Evolutionary conservation across 768 basidiomycete genomes (phyloP), one percentile per base, ranked within the genome.

Genomic region (Boletus reticuloceps): DNA sequence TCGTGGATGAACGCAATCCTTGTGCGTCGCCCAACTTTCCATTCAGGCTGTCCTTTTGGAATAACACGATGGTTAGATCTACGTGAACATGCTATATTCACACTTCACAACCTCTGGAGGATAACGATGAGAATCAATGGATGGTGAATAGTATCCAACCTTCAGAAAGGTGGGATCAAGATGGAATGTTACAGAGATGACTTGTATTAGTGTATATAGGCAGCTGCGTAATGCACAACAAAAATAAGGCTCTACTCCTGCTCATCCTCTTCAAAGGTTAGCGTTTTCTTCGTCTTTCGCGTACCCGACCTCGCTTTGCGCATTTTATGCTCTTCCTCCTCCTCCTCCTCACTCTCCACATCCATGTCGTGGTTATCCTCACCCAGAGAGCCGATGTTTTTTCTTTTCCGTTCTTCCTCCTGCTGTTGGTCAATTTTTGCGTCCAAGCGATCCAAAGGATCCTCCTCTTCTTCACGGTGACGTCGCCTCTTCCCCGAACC

Each of bases 81-180:
- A 45, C 86, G 93, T 19, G 95, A 98, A 73, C 91, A 97, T 66
- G 93, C 94, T 3, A 82, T 98, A 40, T 86, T 97, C 59, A 81
- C 92, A 19, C 76, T 97, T 19, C 83, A 84, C 42, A 91, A 90
- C 69, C 70, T 96, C 77, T 98, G 53, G 78, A 86, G 59, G 77
- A 79, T 37, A 97, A 97, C 68, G 58, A 71, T 29, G 88, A 87
- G 56, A 97, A 92, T 62, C 93, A 98, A 71, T 79, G 77, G 3
- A 77, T 91, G 40, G 87, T 98, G 45, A 80, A 86, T 54, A 81
- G 82, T 51, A 82, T 94, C 58, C 81, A 85, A 64, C 87, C 86
- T 27, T 73, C 79, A 19, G 77, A 78, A 53, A 75, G 79, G 52
- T 84, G 85, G 78, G 80, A 79, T 54, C 78, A 82, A 60, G 71